These are phyloP conservation scores for Parastagonospora nodorum DNA, from an alignment of 2,329 filamentous ascomycete genomes.

Conservation along the genomic window DNA sequence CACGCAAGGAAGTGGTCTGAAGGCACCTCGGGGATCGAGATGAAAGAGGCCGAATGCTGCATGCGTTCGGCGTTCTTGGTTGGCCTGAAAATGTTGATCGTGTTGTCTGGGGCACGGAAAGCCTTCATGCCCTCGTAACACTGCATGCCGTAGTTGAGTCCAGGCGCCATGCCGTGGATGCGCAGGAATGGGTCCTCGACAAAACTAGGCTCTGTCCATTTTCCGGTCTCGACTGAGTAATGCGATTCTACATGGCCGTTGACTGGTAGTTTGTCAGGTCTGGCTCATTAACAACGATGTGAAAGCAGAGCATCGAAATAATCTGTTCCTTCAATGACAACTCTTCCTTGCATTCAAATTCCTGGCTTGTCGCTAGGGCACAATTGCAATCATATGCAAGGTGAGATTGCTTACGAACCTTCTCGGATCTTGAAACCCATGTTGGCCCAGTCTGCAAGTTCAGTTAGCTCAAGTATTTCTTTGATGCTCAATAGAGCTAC, in stretches of 20 bases:
- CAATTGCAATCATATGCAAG: background rate
- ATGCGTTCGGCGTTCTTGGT: slow-evolving; percentile 82
- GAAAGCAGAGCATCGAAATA: background rate
- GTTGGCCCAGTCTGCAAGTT: slow-evolving; percentile 77
- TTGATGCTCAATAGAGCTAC: background rate
- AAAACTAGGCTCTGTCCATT: slow-evolving; percentile 81
- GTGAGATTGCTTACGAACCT: slow-evolving; percentile 58
- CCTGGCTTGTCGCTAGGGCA: background rate
- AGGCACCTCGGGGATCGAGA: slow-evolving; percentile 82
- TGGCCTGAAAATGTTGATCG: slow-evolving; percentile 86
- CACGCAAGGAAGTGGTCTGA: slow-evolving; percentile 75
- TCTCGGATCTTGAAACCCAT: slow-evolving; percentile 92
- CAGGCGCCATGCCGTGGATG: slow-evolving; percentile 93
- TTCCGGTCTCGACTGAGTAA: slow-evolving; percentile 73
- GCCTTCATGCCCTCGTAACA: slow-evolving; percentile 99
- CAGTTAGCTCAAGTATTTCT: slow-evolving; percentile 8
- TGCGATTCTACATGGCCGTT: slow-evolving; percentile 92
- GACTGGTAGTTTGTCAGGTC: slow-evolving; percentile 57
- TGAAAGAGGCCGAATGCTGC: slow-evolving; percentile 80
- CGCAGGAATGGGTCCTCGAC: slow-evolving; percentile 82
- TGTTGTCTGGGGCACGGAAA: slow-evolving; percentile 76
- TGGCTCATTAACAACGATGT: too few species aligned
- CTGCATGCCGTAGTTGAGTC: slow-evolving; percentile 93
- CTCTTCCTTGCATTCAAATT: background rate
- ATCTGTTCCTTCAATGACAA: background rate